Percentiles rank a stretch among this genome's conserved stretches.
These are phyloP conservation scores for Leishmania braziliensis DNA, from an alignment of 208 protist species.

Conservation along the genomic window DNA sequence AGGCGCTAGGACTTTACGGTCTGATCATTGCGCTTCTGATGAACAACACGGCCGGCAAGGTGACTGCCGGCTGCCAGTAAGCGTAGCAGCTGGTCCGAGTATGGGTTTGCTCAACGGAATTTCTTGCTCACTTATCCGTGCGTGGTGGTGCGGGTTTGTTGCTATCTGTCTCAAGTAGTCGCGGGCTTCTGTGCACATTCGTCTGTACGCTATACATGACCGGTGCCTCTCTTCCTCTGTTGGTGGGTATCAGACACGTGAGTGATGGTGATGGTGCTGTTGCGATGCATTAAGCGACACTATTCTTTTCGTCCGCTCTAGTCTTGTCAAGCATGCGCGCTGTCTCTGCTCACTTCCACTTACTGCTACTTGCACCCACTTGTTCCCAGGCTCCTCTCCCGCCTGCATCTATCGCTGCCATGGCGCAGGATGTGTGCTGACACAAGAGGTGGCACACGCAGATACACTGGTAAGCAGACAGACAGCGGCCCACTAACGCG, in stretches of 20 bases:
- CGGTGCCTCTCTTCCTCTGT: neutral
- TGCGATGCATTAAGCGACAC: neutral
- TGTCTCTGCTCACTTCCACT: neutral
- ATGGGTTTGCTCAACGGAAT: neutral
- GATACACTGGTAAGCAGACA: neutral
- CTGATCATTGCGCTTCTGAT: constrained; percentile 98
- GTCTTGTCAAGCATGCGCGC: neutral
- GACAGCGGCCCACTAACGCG: neutral
- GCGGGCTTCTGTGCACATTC: neutral
- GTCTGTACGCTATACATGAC: neutral
- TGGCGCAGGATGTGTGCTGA: neutral
- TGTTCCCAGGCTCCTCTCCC: neutral
- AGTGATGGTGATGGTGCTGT: neutral
- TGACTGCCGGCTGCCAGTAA: constrained; percentile 19
- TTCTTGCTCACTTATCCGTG: neutral
- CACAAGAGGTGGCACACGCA: neutral
- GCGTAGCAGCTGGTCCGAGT: neutral
- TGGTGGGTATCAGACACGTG: neutral
- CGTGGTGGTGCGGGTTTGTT: neutral
- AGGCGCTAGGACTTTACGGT: constrained; percentile 98
- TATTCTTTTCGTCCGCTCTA: neutral
- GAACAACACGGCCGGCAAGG: constrained; percentile 89
- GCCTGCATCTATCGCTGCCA: neutral
- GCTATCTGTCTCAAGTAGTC: neutral
- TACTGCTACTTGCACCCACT: too few species aligned